Evolutionary conservation across 129 eudicot genomes (phyloP).

Genomic region (Lactuca sativa): DNA sequence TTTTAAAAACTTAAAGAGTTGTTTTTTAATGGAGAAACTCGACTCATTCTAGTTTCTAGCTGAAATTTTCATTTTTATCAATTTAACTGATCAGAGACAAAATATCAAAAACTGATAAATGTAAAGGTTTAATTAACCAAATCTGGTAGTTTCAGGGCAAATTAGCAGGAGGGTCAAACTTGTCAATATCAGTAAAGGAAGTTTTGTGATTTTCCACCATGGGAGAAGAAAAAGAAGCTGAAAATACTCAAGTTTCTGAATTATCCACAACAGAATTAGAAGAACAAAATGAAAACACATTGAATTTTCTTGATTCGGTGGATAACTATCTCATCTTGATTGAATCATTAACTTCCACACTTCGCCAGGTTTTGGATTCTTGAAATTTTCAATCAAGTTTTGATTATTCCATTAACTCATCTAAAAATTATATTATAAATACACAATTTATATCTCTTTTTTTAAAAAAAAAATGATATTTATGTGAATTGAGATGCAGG

Average conservation of each 20-base stretch:
- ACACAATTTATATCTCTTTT: not conserved
- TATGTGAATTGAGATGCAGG: slow-evolving; percentile 40
- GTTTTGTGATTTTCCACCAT: slow-evolving; percentile 17
- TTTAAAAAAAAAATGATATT: not conserved
- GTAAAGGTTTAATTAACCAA: not conserved
- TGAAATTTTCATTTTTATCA: no score
- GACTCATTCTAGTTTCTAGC: no score
- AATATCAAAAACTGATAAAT: no score
- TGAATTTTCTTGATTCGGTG: slow-evolving; percentile 65
- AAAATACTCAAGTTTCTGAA: not conserved
- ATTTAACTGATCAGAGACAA: no score
- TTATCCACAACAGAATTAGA: slow-evolving; percentile 2
- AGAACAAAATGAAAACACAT: slow-evolving; percentile 35
- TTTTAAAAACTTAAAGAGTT: no score
- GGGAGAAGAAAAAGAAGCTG: slow-evolving; percentile 24
- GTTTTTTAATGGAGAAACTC: no score
- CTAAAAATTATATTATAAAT: not conserved
- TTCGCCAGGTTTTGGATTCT: slow-evolving; percentile 59
- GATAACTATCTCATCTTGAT: slow-evolving; percentile 50
- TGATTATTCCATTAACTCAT: no score
- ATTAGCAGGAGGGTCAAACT: not conserved
- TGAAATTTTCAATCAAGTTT: not conserved
- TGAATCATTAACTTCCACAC: slow-evolving; percentile 64
- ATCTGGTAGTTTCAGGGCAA: not conserved
- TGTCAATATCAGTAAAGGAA: slow-evolving; percentile 1